Base-by-base conservation (phyloP, 78 protist genomes). In the Anaeramoeba flamelloides region DNA sequence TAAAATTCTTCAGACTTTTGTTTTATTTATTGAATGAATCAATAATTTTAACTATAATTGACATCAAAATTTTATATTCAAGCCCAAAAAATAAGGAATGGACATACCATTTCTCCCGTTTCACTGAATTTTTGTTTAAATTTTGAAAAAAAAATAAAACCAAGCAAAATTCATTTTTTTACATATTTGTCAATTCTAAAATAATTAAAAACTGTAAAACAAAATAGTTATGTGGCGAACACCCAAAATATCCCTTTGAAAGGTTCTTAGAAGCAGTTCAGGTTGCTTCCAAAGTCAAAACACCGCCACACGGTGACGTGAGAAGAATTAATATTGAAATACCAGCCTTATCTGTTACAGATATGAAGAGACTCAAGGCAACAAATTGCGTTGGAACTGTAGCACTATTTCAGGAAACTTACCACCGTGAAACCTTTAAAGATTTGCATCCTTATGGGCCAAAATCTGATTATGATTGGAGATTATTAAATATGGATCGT, bases 251-350 rank as follows among this genome's bases (percentile, higher is more conserved):
- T 77, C 30, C 82, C 0, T 79, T 79, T 41, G 82, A 79, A 22
- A n/a, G 74, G 32, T 79, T 79, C 82, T 41, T 79, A 26, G 32
- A 41, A 4, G 82, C 1, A 36, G 33, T 78, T 31, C 0, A 1
- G 75, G 1, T n/a, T 36, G 38, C 38, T 39, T 1, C 77, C 77
- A 75, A 75, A 76, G 31, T n/a, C 80, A 36, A 0, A 2, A 41
- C 80, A 2, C 75, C 31, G 3, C 41, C 69, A 76, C 69, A 41
- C 82, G 82, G 82, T 8, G n/a, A 26, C 38, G 38, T 40, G 65
- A 39, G 82, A n/a, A 76, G 82, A 41, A 79, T 79, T 37, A 79
- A 79, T 77, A 77, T 79, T 64, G 82, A 79, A 34, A 41, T 79
- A 76, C 82, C 82, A 22, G 2, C 75, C n/a, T 41, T 79, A 36